These are phyloP conservation scores for Schoenoplectus tabernaemontani DNA, from an alignment of 202 grass and related monocot genomes.

Conservation along the genomic window DNA sequence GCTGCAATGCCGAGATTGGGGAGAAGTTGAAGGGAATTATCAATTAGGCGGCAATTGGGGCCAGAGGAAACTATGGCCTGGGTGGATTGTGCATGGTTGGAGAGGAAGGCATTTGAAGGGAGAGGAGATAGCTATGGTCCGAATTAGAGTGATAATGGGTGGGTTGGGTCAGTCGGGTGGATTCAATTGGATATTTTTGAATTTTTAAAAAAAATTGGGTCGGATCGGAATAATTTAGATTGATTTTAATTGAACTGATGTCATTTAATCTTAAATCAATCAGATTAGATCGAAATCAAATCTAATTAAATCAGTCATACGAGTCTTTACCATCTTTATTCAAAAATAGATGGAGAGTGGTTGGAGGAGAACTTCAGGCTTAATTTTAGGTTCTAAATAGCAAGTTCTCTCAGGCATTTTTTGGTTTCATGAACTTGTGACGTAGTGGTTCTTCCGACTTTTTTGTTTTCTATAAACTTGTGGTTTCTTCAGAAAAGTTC, in stretches of 20 bases:
- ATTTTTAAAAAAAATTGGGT: not conserved
- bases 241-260: too few species aligned
- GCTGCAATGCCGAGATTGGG: constrained; percentile 11
- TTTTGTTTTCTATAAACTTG: too few species aligned
- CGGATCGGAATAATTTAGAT: too few species aligned
- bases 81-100: constrained; percentile 13
- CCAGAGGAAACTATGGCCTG: constrained; percentile 7
- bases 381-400: not conserved
- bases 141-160: too few species aligned
- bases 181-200: too few species aligned
- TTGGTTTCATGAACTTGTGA: not conserved
- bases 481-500: too few species aligned
- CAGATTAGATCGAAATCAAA: too few species aligned
- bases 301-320: too few species aligned
- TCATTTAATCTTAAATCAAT: too few species aligned
- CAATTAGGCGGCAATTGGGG: not conserved
- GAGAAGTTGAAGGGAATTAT: not conserved
- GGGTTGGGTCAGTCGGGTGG: too few species aligned
- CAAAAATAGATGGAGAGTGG: not conserved
- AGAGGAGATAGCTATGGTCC: constrained; percentile 18
- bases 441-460: too few species aligned
- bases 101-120: constrained; percentile 12
- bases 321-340: too few species aligned
- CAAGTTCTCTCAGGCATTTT: not conserved
- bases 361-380: constrained; percentile 16